These are phyloP conservation scores for Yueomyces sp. DNA, from an alignment of 805 yeast species.

Conservation along the genomic window DNA sequence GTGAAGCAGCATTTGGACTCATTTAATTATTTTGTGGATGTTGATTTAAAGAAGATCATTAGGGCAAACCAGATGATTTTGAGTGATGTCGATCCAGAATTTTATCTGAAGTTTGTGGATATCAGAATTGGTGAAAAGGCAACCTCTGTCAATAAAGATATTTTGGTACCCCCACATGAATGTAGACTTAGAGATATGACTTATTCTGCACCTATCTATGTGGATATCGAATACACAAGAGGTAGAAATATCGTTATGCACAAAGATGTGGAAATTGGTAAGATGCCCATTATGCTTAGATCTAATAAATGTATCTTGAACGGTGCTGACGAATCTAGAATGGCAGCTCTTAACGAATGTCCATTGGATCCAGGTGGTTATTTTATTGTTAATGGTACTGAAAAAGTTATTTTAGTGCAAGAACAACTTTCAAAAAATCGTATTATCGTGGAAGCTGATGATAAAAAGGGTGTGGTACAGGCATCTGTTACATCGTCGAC, in stretches of 20 bases:
- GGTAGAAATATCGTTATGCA: conserved; percentile 87
- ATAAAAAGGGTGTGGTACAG: conserved; percentile 84
- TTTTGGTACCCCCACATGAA: conserved; percentile 78
- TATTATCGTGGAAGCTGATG: conserved; percentile 96
- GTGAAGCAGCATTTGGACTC: conserved; percentile 97
- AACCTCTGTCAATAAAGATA: conserved; percentile 40
- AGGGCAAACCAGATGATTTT: conserved; percentile 79
- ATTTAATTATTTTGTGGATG: conserved; percentile 92
- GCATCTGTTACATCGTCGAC: conserved; percentile 97
- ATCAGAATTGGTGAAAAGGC: conserved; percentile 79
- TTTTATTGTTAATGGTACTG: conserved; percentile 95
- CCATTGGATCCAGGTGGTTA: conserved; percentile 99
- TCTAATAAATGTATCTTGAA: conserved; percentile 81
- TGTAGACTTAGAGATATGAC: conserved; percentile 90
- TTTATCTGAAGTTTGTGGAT: conserved; percentile 83
- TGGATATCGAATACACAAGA: conserved; percentile 93
- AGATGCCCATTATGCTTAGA: conserved; percentile 98
- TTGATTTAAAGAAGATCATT: conserved; percentile 83
- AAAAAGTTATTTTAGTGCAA: conserved; percentile 90
- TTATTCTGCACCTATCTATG: conserved; percentile 88
- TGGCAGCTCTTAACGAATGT: conserved; percentile 87
- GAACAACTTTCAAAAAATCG: conserved; percentile 95
- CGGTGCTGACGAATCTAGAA: conserved; percentile 62
- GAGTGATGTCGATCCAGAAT: conserved; percentile 95
- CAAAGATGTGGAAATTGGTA: conserved; percentile 83